Evolutionary conservation across 768 basidiomycete species (phyloP), one percentile per base, ranked within the genome.

Genomic region (Lactarius hengduanensis): DNA sequence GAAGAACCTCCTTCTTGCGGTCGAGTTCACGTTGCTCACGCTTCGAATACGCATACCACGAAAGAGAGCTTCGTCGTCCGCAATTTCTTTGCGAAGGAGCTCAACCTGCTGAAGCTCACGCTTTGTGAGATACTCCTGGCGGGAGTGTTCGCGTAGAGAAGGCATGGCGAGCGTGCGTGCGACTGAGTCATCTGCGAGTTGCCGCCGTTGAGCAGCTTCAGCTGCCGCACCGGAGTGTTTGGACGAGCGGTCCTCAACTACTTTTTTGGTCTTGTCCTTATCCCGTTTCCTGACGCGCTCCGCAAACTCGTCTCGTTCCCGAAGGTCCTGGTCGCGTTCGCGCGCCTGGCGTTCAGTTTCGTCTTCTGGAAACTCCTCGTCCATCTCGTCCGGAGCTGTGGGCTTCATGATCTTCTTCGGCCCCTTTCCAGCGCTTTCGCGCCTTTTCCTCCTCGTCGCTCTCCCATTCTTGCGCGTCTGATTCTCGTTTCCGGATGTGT

Each of bases 101-200:
- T 98, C 97, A 70, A 98, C 90, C 76, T 95, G 93, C 77, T 99
- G 97, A 41, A 91, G 80, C 80, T 99, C 97, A 73, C 97, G 91
- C 74, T 98, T 98, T 28, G 93, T 91, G 68, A 99, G 83, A 73
- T 99, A 99, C 76, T 96, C 93, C 74, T 98, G 92, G 61, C 97
- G 88, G 2, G 96, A 96, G 72, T 90, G 92, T 64, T 91, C 81
- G 50, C 97, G 87, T 8, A 98, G 81, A 15, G 86, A 87, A 0
- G 95, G 84, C 78, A 88, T 84, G 3, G 84, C 85, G 8, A 76
- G 77, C 47, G 75, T 72, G 6, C 83, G 77, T 6, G 81, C 82
- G 30, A 77, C 78, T 0, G 74, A 43, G 66, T 78, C 77, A 70
- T 97, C 93, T 20, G 91, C 95, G 5, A 98, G 80, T 65, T 87